These are phyloP conservation scores for Omphalotus olearius DNA, from an alignment of 1,284 basidiomycete genomes.

Conservation along the genomic window DNA sequence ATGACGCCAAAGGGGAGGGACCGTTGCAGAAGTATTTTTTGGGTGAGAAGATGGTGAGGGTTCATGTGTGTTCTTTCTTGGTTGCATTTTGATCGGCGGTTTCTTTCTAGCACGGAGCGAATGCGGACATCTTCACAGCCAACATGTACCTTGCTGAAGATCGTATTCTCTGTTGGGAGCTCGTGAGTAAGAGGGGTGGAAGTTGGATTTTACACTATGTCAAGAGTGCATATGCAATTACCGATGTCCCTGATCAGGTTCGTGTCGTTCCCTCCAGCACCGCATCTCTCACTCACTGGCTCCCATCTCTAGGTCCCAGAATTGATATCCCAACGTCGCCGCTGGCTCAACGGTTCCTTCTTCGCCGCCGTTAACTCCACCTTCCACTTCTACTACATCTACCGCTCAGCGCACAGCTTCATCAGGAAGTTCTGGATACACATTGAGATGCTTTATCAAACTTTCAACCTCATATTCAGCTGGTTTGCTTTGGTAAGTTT, in stretches of 20 bases:
- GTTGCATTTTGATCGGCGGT: conserved; percentile 1
- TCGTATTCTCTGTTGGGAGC: conserved; percentile 89
- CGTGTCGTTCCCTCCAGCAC: conserved; percentile 15
- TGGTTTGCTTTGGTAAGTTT: conserved; percentile 80
- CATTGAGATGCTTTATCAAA: conserved; percentile 89
- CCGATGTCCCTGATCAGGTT: conserved; percentile 86
- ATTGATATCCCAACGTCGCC: conserved; percentile 86
- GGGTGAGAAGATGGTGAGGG: conserved; percentile 83
- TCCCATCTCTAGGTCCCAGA: conserved; percentile 61
- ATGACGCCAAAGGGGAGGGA: conserved; percentile 78
- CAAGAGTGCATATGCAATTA: conserved; percentile 89
- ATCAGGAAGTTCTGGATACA: conserved; percentile 92
- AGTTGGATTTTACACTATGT: conserved; percentile 93
- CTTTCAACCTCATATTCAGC: conserved; percentile 86
- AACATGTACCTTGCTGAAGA: conserved; percentile 79
- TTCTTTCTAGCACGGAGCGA: conserved; percentile 63
- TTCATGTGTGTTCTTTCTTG: conserved; percentile 4
- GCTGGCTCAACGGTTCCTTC: conserved; percentile 98
- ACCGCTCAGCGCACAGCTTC: conserved; percentile 83
- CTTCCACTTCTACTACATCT: conserved; percentile 90
- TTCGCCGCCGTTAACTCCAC: conserved; percentile 91
- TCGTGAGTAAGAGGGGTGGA: conserved; percentile 83
- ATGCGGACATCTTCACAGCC: conserved; percentile 86
- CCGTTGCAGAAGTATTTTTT: conserved; percentile 94
- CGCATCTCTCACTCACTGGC: neutral